Conservation (phyloP, 306 rosid genomes). For the Senna tora region DNA sequence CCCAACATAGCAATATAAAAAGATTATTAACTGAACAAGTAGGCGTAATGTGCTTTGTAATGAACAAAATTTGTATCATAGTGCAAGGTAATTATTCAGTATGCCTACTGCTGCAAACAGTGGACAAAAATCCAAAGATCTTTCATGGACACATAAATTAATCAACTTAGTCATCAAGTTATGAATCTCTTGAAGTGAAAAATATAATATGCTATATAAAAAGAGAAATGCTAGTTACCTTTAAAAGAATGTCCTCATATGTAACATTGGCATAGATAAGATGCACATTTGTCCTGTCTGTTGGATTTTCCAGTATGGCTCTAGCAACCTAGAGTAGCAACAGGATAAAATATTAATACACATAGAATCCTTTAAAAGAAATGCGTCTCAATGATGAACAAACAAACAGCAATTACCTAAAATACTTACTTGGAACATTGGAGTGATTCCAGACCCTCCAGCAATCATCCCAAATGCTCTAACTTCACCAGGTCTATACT, state of each 20-base stretch:
- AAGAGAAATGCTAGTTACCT: constrained; percentile 50
- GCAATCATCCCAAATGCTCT: constrained; percentile 99
- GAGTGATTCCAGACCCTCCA: constrained; percentile 99
- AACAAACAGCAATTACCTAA: constrained; percentile 18
- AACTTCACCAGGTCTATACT: constrained; percentile 78
- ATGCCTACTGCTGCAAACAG: too few species aligned
- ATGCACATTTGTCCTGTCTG: constrained; percentile 87
- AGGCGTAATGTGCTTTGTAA: too few species aligned
- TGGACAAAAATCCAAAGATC: constrained; percentile 22
- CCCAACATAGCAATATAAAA: neutral
- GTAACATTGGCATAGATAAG: constrained; percentile 96
- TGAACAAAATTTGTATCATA: too few species aligned
- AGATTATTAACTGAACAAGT: neutral
- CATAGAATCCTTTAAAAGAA: neutral
- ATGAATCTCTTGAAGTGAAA: constrained; percentile 10
- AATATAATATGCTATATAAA: constrained; percentile 5
- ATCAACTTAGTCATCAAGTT: constrained; percentile 16
- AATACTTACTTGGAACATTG: constrained; percentile 89
- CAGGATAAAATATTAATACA: constrained; percentile 30
- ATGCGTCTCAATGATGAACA: constrained; percentile 28
- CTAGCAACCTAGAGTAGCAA: constrained; percentile 72
- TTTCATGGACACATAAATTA: neutral
- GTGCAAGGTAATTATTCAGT: too few species aligned
- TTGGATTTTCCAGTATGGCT: constrained; percentile 88
- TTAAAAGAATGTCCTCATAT: constrained; percentile 84